Base-by-base conservation (phyloP, 352 stramenopile species). In the Elongisporangium anandrum region DNA sequence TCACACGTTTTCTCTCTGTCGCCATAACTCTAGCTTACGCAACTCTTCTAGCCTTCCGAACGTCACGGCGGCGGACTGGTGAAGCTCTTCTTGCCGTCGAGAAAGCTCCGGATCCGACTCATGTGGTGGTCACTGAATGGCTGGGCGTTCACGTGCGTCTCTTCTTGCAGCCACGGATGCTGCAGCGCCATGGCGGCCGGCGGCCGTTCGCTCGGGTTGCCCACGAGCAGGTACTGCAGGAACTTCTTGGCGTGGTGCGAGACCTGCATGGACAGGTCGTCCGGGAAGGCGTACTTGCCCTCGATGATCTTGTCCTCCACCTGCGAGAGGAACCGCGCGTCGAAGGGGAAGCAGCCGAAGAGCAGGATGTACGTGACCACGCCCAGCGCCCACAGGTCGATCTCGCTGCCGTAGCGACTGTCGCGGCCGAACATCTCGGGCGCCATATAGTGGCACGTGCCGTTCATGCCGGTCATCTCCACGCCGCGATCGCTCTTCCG, bases 371-470 rank as follows among this genome's bases (percentile, higher is more conserved):
- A 95, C 20, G 80, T 78, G 49, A 90, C 71, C 24, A 95, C 77
- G 49, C 85, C 85, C 26, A 95, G 64, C 0, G 85, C 79, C 85
- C 85, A 95, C 2, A 95, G 51, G 56, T 95, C 85, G 53, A 94
- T 81, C 20, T 81, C 76, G 45, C 66, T 72, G 52, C 72, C 79
- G 58, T 94, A 94, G 4, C 45, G 38, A 5, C 67, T 73, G 19
- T 82, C 59, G 29, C 75, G 81, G 21, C 70, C 72, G 57, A 92
- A 94, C 75, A 92, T 91, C 64, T 94, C 85, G 1, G 85, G 85
- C 7, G 85, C 85, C 82, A 94, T 92, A 62, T 90, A 94, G 63
- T 92, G 85, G 52, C 77, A 76, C 57, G 85, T 92, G 54, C 85
- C 85, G 63, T 90, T 91, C 78, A 94, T 91, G 22, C 85, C 85